Evolutionary conservation across 352 stramenopile genomes (phyloP).

Genomic region (Globisporangium middletonii): DNA sequence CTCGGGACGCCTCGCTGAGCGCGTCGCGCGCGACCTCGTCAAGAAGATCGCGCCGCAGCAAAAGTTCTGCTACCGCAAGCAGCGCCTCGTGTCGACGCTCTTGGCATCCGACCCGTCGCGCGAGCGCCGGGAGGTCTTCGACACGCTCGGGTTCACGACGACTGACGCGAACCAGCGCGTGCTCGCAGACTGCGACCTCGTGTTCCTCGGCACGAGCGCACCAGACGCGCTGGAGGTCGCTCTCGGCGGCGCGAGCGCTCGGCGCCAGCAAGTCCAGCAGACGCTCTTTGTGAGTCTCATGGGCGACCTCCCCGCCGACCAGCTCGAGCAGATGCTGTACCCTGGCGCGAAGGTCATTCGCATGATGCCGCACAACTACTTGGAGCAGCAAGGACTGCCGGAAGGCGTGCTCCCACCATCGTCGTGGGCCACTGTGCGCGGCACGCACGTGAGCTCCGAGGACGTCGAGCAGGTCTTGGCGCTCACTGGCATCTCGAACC

Average conservation of each 20-base stretch:
- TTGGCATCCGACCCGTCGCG: conserved; percentile 54
- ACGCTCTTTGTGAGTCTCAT: conserved; percentile 71
- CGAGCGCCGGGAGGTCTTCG: conserved; percentile 53
- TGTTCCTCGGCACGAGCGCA: conserved; percentile 57
- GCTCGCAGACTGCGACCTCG: conserved; percentile 60
- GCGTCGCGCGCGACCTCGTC: conserved; percentile 51
- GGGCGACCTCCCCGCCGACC: conserved; percentile 45
- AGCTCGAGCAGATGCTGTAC: conserved; percentile 52
- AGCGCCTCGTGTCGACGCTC: conserved; percentile 63
- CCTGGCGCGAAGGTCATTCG: conserved; percentile 66
- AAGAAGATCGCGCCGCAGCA: conserved; percentile 53
- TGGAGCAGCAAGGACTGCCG: conserved; percentile 47
- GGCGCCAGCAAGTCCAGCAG: conserved; percentile 18
- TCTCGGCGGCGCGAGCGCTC: conserved; percentile 13
- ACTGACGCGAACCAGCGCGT: conserved; percentile 49
- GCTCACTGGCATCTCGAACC: conserved; percentile 46
- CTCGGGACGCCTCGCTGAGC: conserved; percentile 56
- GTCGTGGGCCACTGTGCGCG: conserved; percentile 52
- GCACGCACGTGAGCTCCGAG: conserved; percentile 39
- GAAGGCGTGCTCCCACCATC: conserved; percentile 38
- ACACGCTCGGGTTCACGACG: conserved; percentile 58
- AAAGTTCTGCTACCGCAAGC: conserved; percentile 70
- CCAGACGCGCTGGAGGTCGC: conserved; percentile 32
- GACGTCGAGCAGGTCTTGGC: conserved; percentile 53
- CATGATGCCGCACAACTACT: conserved; percentile 61